Percentiles rank a stretch among this genome's conserved stretches.
Evolutionary conservation across 495 filamentous ascomycete genomes (phyloP).

Genomic region (Penicillium samsonianum): DNA sequence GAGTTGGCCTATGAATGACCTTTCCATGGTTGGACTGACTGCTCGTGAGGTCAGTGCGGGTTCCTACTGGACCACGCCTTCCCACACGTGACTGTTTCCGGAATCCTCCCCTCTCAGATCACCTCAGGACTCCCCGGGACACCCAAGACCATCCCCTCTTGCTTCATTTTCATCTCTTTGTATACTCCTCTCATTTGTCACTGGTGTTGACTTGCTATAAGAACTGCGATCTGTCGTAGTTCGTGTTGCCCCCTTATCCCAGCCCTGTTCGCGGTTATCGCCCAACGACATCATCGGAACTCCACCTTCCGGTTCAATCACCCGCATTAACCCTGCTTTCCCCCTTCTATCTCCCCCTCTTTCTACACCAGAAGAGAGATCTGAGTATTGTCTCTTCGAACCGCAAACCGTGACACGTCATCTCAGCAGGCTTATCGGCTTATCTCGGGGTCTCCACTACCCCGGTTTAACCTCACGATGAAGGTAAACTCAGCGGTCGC

Average conservation of each 20-base stretch:
- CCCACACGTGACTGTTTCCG: constrained; percentile 41
- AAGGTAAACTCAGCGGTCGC: constrained; percentile 24
- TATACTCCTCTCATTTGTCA: not conserved
- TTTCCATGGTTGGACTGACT: constrained; percentile 23
- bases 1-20: constrained; percentile 28
- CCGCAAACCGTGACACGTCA: constrained; percentile 6
- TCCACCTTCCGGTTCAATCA: constrained; percentile 29
- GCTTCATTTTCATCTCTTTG: not conserved
- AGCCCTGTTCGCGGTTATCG: constrained; percentile 27
- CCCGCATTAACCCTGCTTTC: constrained; percentile 17
- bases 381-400: not conserved
- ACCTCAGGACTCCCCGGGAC: too few species aligned
- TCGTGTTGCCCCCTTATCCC: constrained; percentile 12
- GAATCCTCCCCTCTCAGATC: constrained; percentile 24
- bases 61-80: constrained; percentile 43
- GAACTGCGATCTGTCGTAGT: constrained; percentile 1
- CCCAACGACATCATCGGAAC: constrained; percentile 25
- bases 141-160: not conserved
- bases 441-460: constrained; percentile 9
- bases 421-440: constrained; percentile 8
- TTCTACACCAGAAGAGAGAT: not conserved
- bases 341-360: constrained; percentile 3
- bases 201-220: not conserved
- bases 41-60: constrained; percentile 46
- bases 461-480: constrained; percentile 21